Base-by-base conservation (phyloP, 139 green algal genomes). In the Ettlia oleoabundans region DNA sequence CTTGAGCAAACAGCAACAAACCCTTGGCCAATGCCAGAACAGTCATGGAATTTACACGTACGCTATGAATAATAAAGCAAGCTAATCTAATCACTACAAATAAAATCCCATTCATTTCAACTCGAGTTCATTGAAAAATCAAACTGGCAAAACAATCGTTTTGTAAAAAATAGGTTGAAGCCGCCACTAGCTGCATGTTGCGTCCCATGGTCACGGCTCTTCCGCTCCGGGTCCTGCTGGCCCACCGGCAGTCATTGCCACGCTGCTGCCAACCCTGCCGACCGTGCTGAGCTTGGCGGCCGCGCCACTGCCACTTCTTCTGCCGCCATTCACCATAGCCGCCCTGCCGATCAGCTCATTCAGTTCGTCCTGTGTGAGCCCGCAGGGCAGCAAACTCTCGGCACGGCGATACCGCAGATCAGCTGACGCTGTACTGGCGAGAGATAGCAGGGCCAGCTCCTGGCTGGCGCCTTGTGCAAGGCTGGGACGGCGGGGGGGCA, bases 311-410 rank as follows among this genome's bases (percentile, higher is more conserved):
- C 47, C 47, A 58, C 47, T 58, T 10, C 47, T 15, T 24, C 47
- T 58, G 47, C 47, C 42, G n/a, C 26, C 26, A 5, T 24, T 6
- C 41, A 21, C 32, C 63, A 10, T 22, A 13, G 2, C 63, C 8
- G 4, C 9, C n/a, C 32, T 30, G 3, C 15, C 8, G 7, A 30
- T 13, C 35, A 65, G 55, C 55, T 65, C 41, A 32, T 53, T 38
- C 70, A 77, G 40, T 42, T 80, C 73, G 53, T 80, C 73, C 1
- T 51, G 7, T 13, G 53, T 80, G 2, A 80, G 73, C 9, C 73
- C 73, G 53, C 73, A 80, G 9, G 73, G 73, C 73, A 80, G 73
- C 73, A 80, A 53, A 53, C 53, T 69, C 73, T 80, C 73, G 3
- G 73, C 73, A 22, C 73, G 73, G 35, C 73, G 73, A 35, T n/a